These are phyloP conservation scores for Psilocybe azurescens DNA, from an alignment of 768 basidiomycete species.

Conservation along the genomic window DNA sequence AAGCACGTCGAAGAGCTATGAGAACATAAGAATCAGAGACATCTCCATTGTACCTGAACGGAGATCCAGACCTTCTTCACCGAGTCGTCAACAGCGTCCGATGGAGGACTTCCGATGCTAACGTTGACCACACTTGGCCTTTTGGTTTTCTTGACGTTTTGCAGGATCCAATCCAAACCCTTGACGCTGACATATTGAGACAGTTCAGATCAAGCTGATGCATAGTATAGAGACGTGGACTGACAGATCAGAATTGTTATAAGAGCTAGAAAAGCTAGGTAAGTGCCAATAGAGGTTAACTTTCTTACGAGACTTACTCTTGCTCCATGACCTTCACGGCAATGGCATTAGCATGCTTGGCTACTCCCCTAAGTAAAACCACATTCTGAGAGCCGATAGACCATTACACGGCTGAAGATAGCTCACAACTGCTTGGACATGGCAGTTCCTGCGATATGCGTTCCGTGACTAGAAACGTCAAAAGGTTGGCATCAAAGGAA, in stretches of 20 bases:
- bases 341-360: not conserved
- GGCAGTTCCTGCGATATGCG: constrained; percentile 1
- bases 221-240: not conserved
- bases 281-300: not conserved
- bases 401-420: not conserved
- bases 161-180: not conserved
- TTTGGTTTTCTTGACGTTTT: constrained; percentile 1
- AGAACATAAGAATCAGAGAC: not conserved
- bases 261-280: not conserved
- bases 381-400: no score
- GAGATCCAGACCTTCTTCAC: constrained; percentile 1
- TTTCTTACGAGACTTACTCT: not conserved
- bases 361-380: not conserved
- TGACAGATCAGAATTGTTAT: not conserved
- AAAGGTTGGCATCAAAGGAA: no score
- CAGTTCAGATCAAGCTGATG: no score
- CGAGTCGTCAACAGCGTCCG: not conserved
- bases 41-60: no score
- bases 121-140: constrained; percentile 1
- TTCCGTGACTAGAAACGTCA: not conserved
- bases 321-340: constrained; percentile 1
- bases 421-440: not conserved
- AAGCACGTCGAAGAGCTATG: not conserved
- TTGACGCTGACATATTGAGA: not conserved
- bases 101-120: not conserved